phyloP scores from a whole-genome alignment of 164 flowering plant genomes.

The Kingdonia uniflora region DNA sequence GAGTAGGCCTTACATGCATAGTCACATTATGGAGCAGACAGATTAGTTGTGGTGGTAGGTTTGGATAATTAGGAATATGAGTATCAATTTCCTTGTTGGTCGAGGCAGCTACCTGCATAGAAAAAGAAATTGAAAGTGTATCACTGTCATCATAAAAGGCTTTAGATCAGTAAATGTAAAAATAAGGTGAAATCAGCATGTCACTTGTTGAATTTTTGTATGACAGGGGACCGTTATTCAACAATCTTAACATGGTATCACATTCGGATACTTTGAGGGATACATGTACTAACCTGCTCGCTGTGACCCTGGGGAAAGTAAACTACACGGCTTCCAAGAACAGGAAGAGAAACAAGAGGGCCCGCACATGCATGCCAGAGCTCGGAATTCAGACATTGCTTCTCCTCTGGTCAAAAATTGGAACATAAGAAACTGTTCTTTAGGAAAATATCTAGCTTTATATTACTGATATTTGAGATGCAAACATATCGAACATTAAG shows the following conservation, averaged over 20 bases:
- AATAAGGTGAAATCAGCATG: neutral
- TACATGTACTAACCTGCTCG: constrained; percentile 51
- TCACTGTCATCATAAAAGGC: neutral
- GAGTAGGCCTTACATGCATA: constrained; percentile 63
- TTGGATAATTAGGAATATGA: constrained; percentile 81
- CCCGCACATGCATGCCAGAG: constrained; percentile 99
- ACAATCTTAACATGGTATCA: constrained; percentile 16
- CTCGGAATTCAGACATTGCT: constrained; percentile 70
- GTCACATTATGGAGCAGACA: constrained; percentile 91
- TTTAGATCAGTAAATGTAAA: neutral
- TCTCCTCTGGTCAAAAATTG: constrained; percentile 47
- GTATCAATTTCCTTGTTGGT: constrained; percentile 87
- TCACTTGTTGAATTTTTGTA: neutral
- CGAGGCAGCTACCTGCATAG: constrained; percentile 71
- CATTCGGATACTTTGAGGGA: no score
- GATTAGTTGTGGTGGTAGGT: constrained; percentile 79
- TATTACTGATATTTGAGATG: no score
- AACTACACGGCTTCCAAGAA: constrained; percentile 83
- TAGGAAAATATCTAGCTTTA: no score
- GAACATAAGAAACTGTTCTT: no score
- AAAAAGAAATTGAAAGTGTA: neutral
- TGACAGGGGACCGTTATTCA: neutral
- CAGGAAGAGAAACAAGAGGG: constrained; percentile 89
- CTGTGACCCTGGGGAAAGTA: constrained; percentile 94
- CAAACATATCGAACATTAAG: no score